Conservation (phyloP, 1,284 basidiomycete genomes). For the Sanghuangporus weigelae region DNA sequence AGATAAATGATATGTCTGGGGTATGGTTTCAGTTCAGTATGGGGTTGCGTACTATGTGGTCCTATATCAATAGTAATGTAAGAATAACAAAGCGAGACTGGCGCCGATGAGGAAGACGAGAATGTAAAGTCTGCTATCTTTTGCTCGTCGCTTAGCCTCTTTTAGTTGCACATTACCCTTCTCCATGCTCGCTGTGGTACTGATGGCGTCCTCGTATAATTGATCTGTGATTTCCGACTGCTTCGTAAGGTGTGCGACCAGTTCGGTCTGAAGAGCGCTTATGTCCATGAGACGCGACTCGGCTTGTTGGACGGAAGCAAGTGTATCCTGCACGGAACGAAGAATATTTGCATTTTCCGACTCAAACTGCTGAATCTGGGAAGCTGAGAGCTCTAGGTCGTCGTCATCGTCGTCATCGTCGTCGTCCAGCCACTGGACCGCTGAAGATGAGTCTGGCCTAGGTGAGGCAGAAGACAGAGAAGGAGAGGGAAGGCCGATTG, state of each 20-base stretch:
- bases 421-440: slow-evolving; percentile 30
- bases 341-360: slow-evolving; percentile 83
- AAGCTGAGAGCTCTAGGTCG: slow-evolving; percentile 70
- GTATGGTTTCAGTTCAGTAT: slow-evolving; percentile 2
- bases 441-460: slow-evolving; percentile 22
- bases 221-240: slow-evolving; percentile 90
- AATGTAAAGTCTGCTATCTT: slow-evolving; percentile 80
- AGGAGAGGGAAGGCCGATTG: slow-evolving; percentile 47
- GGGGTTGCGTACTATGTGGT: background rate
- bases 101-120: slow-evolving; percentile 84
- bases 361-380: slow-evolving; percentile 89
- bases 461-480: slow-evolving; percentile 26
- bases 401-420: slow-evolving; percentile 45
- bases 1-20: background rate
- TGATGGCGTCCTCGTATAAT: slow-evolving; percentile 84
- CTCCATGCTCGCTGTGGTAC: slow-evolving; percentile 76
- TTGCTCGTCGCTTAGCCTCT: slow-evolving; percentile 76
- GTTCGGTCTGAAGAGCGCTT: slow-evolving; percentile 82
- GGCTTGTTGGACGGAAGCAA: slow-evolving; percentile 84
- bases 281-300: slow-evolving; percentile 87
- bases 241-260: slow-evolving; percentile 78
- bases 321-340: slow-evolving; percentile 74
- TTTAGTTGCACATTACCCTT: slow-evolving; percentile 83
- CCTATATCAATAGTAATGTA: slow-evolving; percentile 65
- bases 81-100: slow-evolving; percentile 79